Conservation (phyloP, 2,329 filamentous ascomycete species). For the Fusarium sp. region DNA sequence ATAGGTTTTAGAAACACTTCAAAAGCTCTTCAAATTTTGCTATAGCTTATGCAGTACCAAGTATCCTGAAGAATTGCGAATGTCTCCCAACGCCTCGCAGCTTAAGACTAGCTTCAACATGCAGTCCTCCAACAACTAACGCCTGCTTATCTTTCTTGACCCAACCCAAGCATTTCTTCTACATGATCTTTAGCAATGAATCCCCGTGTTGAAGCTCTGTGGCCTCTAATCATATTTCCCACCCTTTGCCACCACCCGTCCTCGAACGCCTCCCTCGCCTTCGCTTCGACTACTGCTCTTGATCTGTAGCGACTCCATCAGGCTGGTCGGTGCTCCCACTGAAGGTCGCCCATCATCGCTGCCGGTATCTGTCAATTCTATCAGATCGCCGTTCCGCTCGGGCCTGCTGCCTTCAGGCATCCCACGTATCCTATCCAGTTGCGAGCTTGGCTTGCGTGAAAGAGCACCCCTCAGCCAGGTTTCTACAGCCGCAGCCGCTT, state of each 20-base stretch:
- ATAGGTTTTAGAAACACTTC: not conserved
- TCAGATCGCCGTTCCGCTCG: slow-evolving; percentile 67
- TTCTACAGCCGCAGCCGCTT: slow-evolving; percentile 88
- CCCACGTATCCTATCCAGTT: slow-evolving; percentile 54
- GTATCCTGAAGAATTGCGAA: slow-evolving; percentile 38
- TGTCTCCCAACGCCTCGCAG: slow-evolving; percentile 41
- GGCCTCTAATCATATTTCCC: slow-evolving; percentile 30
- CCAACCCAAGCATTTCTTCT: slow-evolving; percentile 5
- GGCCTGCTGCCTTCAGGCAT: slow-evolving; percentile 53
- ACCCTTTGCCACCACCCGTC: slow-evolving; percentile 54
- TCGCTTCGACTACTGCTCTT: slow-evolving; percentile 53
- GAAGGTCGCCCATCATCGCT: slow-evolving; percentile 63
- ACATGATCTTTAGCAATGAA: not conserved
- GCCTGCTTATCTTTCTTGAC: slow-evolving; percentile 12
- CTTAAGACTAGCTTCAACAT: slow-evolving; percentile 33
- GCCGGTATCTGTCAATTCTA: slow-evolving; percentile 74
- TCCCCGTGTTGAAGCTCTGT: not conserved
- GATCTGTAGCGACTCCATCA: slow-evolving; percentile 47
- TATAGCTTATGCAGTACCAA: slow-evolving; percentile 29
- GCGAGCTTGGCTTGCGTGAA: slow-evolving; percentile 67
- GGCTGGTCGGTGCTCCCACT: slow-evolving; percentile 38
- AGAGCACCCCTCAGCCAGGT: slow-evolving; percentile 90
- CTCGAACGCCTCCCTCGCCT: slow-evolving; percentile 52
- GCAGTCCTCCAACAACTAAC: slow-evolving; percentile 34
- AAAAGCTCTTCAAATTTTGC: slow-evolving; percentile 16